Conservation (phyloP, 139 green algal species). For the Astrephomene gubernaculifera region DNA sequence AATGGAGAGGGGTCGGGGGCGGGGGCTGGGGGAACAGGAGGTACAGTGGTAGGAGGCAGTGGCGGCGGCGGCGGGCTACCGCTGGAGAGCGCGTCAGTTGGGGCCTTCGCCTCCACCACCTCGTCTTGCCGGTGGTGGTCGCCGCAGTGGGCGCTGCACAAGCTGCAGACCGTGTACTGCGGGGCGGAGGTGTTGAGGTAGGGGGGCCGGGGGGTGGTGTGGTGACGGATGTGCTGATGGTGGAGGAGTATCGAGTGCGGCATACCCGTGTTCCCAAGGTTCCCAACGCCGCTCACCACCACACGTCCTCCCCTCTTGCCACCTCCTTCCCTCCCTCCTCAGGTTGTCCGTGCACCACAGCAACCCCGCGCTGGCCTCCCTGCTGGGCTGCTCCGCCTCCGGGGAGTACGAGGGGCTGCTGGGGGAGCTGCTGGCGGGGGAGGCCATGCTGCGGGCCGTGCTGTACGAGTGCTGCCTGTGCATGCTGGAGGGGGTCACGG, state of each 20-base stretch:
- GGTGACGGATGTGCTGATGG: neutral
- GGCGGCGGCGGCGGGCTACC: too few relatives aligned
- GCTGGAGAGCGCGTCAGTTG: too few relatives aligned
- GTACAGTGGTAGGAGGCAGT: too few relatives aligned
- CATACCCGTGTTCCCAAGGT: neutral
- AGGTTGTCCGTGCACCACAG: neutral
- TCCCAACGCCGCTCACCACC: neutral
- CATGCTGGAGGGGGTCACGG: constrained; percentile 25
- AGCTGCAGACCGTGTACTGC: neutral
- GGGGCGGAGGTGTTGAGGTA: neutral
- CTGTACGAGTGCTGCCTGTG: constrained; percentile 27
- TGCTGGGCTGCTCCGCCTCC: neutral
- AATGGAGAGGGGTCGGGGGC: too few relatives aligned
- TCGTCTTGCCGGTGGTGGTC: neutral
- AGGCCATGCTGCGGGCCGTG: constrained; percentile 3
- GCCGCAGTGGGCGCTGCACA: neutral
- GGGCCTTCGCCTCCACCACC: too few relatives aligned
- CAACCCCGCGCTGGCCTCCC: neutral
- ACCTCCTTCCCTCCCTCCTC: neutral
- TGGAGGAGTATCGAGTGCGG: neutral
- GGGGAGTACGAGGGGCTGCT: constrained; percentile 17
- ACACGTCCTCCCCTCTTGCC: neutral
- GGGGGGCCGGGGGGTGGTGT: neutral
- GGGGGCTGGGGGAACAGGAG: too few relatives aligned
- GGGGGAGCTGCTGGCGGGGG: neutral